phyloP scores from a whole-genome alignment of 2,329 filamentous ascomycete species.

The Colletotrichum sublineola region DNA sequence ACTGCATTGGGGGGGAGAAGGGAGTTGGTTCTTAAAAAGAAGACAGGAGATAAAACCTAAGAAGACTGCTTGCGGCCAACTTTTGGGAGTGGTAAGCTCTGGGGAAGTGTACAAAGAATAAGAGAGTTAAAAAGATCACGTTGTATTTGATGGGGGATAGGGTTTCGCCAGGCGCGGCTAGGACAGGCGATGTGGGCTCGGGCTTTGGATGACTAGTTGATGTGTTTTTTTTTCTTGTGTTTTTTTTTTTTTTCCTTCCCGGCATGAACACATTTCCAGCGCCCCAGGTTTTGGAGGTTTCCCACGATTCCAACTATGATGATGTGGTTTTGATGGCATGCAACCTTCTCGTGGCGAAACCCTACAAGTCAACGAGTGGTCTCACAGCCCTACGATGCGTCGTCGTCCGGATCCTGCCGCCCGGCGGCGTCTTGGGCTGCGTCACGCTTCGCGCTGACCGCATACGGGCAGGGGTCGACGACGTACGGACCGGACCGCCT shows the following conservation, averaged over 20 bases:
- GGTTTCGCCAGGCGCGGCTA: slow-evolving; percentile 37
- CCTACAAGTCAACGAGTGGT: slow-evolving; percentile 4
- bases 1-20: neutral
- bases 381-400: neutral
- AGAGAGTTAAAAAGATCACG: slow-evolving; percentile 22
- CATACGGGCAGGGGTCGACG: slow-evolving; percentile 9
- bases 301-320: neutral
- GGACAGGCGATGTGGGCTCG: slow-evolving; percentile 40
- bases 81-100: neutral
- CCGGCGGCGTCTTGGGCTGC: slow-evolving; percentile 11
- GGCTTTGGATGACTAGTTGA: slow-evolving; percentile 37
- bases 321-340: neutral
- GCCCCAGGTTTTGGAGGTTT: neutral
- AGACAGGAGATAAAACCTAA: slow-evolving; percentile 19
- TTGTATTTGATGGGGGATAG: slow-evolving; percentile 29
- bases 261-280: slow-evolving; percentile 16
- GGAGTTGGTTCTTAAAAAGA: slow-evolving; percentile 3
- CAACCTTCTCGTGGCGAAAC: too few relatives aligned
- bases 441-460: slow-evolving; percentile 1
- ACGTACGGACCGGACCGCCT: neutral
- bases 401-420: neutral
- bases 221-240: slow-evolving; percentile 1
- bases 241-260: neutral
- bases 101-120: slow-evolving; percentile 38
- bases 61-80: slow-evolving; percentile 18